A percentile compares a stretch with the other conserved stretches of the same genome.
These are phyloP conservation scores for Tulasnella sp. DNA, from an alignment of 768 basidiomycete species.

Conservation along the genomic window DNA sequence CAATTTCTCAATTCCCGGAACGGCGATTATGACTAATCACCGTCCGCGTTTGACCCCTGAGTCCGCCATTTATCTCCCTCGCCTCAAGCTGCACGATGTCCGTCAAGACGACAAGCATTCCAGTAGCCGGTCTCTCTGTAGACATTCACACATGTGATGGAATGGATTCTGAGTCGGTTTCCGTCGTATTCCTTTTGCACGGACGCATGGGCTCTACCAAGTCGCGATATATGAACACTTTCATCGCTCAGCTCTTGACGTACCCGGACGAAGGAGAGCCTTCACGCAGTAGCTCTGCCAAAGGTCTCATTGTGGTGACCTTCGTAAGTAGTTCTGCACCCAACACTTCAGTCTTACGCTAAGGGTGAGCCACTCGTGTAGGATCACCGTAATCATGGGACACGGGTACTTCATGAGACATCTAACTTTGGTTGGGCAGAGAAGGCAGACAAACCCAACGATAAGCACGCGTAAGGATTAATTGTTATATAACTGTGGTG, in stretches of 20 bases:
- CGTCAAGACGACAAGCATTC: neutral
- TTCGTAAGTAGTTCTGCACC: constrained; percentile 27
- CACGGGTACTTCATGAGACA: constrained; percentile 27
- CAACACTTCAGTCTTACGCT: neutral
- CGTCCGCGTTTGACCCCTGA: neutral
- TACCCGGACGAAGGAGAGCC: constrained; percentile 16
- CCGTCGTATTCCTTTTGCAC: constrained; percentile 37
- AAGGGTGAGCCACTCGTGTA: constrained; percentile 14
- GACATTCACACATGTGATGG: neutral
- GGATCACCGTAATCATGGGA: constrained; percentile 47
- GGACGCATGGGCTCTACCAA: constrained; percentile 29
- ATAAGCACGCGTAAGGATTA: constrained; percentile 32
- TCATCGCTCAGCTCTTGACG: constrained; percentile 28
- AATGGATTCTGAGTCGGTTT: constrained; percentile 18
- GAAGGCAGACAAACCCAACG: constrained; percentile 28
- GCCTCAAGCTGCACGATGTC: neutral
- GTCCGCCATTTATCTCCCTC: neutral
- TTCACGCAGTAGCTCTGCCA: neutral
- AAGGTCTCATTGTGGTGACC: constrained; percentile 35
- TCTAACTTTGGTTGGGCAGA: constrained; percentile 31
- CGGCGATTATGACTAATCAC: neutral
- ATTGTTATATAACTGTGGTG: neutral
- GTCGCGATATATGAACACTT: constrained; percentile 23
- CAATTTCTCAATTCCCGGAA: constrained; percentile 6
- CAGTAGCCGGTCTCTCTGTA: constrained; percentile 3